Evolutionary conservation across 2,329 filamentous ascomycete genomes (phyloP).

Genomic region (Apiospora kogelbergensis): DNA sequence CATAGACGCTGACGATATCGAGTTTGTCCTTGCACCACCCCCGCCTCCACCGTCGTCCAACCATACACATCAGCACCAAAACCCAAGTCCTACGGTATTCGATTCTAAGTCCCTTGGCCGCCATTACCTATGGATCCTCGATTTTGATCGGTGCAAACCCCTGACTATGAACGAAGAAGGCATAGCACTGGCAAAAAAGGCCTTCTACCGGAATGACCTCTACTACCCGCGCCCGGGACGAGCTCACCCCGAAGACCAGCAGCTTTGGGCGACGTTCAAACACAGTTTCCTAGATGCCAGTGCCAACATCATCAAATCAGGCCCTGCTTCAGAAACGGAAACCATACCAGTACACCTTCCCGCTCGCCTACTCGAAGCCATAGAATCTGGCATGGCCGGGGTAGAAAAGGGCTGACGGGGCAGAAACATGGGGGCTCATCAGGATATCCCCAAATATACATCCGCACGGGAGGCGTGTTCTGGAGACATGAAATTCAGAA

Average conservation of each 20-base stretch:
- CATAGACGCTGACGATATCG: not conserved
- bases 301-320: not conserved
- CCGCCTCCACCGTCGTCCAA: not conserved
- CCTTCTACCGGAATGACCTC: not conserved
- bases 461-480: no score
- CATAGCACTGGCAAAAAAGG: not conserved
- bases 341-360: not conserved
- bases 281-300: not conserved
- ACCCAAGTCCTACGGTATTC: not conserved
- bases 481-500: no score
- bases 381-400: not conserved
- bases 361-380: not conserved
- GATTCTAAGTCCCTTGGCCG: not conserved
- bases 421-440: not conserved
- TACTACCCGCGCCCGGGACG: not conserved
- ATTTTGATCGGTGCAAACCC: not conserved
- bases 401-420: no score
- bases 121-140: not conserved
- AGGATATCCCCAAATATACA: not conserved
- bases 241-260: not conserved
- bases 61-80: not conserved
- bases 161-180: not conserved
- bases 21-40: not conserved
- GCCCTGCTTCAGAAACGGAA: not conserved
- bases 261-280: not conserved